These are phyloP conservation scores for Paecilomyces dactylethromorphus DNA, from an alignment of 2,329 filamentous ascomycete genomes.

Conservation along the genomic window DNA sequence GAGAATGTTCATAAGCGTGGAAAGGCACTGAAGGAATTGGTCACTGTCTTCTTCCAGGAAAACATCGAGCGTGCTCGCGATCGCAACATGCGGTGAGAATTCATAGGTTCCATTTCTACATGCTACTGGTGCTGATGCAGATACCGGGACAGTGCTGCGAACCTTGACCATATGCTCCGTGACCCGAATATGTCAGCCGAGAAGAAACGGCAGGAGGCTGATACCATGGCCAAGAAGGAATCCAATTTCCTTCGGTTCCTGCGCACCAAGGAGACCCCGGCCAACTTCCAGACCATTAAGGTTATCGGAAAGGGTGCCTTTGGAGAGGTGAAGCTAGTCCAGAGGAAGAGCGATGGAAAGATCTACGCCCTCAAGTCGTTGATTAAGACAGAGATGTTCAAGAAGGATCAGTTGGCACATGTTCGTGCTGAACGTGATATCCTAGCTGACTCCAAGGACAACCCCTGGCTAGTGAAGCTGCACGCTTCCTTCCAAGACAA, in stretches of 20 bases:
- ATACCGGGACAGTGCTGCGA: conserved; percentile 62
- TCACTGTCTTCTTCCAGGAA: conserved; percentile 88
- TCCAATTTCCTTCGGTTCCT: conserved; percentile 90
- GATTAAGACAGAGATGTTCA: conserved; percentile 99
- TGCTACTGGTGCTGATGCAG: conserved; percentile 2
- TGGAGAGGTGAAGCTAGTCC: conserved; percentile 94
- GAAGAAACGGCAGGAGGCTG: conserved; percentile 77
- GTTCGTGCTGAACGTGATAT: conserved; percentile 97
- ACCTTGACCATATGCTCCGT: conserved; percentile 78
- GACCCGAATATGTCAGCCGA: conserved; percentile 68
- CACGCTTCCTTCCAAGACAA: conserved; percentile 96
- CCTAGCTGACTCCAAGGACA: conserved; percentile 89
- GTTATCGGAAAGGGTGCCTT: conserved; percentile 99
- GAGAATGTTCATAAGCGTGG: conserved; percentile 74
- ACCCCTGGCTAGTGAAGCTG: conserved; percentile 97
- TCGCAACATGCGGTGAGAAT: conserved; percentile 77
- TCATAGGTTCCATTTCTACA: not conserved
- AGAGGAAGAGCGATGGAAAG: conserved; percentile 92
- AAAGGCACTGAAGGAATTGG: conserved; percentile 58
- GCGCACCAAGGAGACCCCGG: conserved; percentile 83
- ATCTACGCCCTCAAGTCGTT: conserved; percentile 98
- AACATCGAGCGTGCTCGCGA: conserved; percentile 94
- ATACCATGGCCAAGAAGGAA: conserved; percentile 78
- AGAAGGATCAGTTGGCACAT: conserved; percentile 95
- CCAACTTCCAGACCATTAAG: conserved; percentile 94